phyloP scores from a whole-genome alignment of 2,329 filamentous ascomycete genomes.

The Albophoma yamanashiensis region DNA sequence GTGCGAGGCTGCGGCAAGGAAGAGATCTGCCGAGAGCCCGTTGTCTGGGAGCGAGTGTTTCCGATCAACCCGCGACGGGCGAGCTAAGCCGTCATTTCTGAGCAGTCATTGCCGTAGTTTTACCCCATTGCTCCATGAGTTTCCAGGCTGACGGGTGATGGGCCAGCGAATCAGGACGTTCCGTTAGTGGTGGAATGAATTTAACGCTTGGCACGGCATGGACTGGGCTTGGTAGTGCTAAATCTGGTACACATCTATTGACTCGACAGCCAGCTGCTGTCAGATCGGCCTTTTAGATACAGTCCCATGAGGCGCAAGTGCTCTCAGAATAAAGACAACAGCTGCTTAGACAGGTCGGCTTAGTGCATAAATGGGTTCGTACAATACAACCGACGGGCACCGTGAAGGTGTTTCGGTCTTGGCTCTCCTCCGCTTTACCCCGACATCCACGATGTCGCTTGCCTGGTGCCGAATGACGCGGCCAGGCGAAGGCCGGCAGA shows the following conservation, averaged over 20 bases:
- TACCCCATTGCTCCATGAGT: neutral
- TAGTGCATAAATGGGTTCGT: neutral
- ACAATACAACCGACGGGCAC: neutral
- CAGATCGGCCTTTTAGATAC: neutral
- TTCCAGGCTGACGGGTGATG: neutral
- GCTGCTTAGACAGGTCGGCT: neutral
- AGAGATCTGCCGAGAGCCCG: neutral
- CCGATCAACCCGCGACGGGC: neutral
- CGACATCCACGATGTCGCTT: slow-evolving; percentile 81
- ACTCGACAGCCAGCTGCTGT: neutral
- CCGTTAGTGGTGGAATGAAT: neutral
- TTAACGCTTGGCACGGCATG: neutral
- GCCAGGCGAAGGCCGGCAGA: slow-evolving; percentile 78
- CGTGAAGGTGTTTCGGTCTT: neutral
- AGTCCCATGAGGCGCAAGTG: neutral
- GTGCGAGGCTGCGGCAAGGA: neutral
- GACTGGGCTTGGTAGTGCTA: neutral
- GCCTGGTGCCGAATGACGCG: slow-evolving; percentile 72
- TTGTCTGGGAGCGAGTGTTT: neutral
- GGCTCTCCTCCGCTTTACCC: slow-evolving; percentile 34
- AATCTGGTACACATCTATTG: neutral
- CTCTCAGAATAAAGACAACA: neutral
- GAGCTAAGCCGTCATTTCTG: neutral
- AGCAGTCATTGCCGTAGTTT: neutral
- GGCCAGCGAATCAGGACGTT: neutral